Base-by-base conservation (phyloP, 805 yeast species). In the Ogataea haglerorum region DNA sequence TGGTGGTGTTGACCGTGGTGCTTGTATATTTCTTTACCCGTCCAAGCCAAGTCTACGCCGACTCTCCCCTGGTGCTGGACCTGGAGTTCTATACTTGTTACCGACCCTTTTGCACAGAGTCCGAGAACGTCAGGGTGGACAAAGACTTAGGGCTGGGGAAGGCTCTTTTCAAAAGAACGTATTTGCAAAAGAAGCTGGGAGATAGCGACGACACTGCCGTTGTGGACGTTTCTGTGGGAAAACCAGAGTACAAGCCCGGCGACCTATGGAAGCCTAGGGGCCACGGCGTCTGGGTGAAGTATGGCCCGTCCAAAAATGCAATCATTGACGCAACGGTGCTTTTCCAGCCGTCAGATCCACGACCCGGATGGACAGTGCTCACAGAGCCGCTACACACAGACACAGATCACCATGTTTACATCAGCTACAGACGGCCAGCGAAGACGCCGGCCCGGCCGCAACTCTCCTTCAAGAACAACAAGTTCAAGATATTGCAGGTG, bases 291-390 rank as follows among this genome's bases (percentile, higher is more conserved):
- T 84, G 89, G 90, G 66, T 76, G 22, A 74, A 75, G 46, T 67
- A 67, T 36, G 87, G 79, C 5, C 42, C 54, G 4, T 68, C 43
- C 34, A 56, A 9, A 44, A 59, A 15, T 67, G 79, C 1, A 58
- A 82, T 6, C 73, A 79, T 6, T 16, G 85, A 73, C 2, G 52
- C 88, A 10, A 87, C 85, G 47, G 70, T 87, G 1, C 62, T 90
- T 25, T 89, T 79, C 64, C 95, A 95, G 1, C 82, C 85, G 1
- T 78, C 75, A 3, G 95, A 87, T 38, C 95, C 95, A 3, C 68
- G 95, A 40, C 77, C 78, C 0, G 75, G 75, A 34, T 89, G 96
- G 95, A 34, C 32, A 5, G 13, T 31, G 15, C 38, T 29, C 31
- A 18, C n/a, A 49, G 30, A 27, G 16, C 30, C 34, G 7, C 16